Evolutionary conservation across 2,329 filamentous ascomycete species (phyloP), one percentile per base, ranked within the genome.

Genomic region (Aspergillus pseudotamarii): DNA sequence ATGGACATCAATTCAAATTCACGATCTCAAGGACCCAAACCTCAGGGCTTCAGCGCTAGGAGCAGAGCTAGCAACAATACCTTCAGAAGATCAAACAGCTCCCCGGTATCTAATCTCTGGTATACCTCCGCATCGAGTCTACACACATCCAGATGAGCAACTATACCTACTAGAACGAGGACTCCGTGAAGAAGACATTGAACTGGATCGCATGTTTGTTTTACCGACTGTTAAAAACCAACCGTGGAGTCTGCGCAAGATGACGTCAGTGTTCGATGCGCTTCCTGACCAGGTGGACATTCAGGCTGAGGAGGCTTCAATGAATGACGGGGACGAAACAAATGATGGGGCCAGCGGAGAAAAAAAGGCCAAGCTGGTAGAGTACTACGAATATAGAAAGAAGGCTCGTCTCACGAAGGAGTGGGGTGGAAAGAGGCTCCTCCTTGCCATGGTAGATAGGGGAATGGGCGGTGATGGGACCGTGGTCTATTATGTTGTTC

Each of bases 111-210:
- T 89, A 59, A 79, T 90, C 57, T 88, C 87, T 10, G 87, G 87
- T n/a, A 77, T 87, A 19, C 87, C 87, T 4, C 86, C 87, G 14
- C 79, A 84, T 59, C 80, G 85, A 54, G 78, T 88, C 64, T 90
- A 90, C 73, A 81, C 86, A 12, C 87, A 90, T 69, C 87, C 88
- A 12, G 87, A 89, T 71, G 86, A 89, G 77, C 87, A 89, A 71
- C 82, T 87, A 28, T 85, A 84, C 68, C 78, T 88, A 68, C 78
- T 89, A 30, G 83, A 86, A 70, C 75, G 79, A 58, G 80, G 79
- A 21, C 79, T 84, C 50, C 75, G 73, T 56, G 79, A 80, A 58
- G 76, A 80, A 66, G 85, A 83, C 45, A 67, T 84, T 23, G 75
- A 77, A 3, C 72, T 80, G 12, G 83, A 87, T 73, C 78, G 82